phyloP scores from a whole-genome alignment of 768 basidiomycete genomes.

The Dentipellis sp. region DNA sequence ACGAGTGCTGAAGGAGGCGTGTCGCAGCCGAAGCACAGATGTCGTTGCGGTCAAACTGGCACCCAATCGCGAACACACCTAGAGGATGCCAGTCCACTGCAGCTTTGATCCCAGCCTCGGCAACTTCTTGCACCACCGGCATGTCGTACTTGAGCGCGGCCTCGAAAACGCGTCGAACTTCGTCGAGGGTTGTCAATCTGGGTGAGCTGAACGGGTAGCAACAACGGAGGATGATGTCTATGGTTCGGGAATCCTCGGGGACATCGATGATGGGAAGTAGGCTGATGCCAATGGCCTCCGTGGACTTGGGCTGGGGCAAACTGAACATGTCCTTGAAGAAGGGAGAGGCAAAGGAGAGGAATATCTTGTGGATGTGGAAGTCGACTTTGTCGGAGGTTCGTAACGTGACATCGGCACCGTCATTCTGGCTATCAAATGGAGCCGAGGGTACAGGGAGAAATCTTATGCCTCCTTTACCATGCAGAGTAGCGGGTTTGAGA shows the following conservation, averaged over 20 bases:
- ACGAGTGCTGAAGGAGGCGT: not conserved
- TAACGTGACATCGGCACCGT: not conserved
- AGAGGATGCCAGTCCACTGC: not conserved
- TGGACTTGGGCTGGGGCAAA: slow-evolving; percentile 15
- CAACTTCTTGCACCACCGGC: not conserved
- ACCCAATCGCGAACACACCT: not conserved
- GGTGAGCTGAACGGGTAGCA: not conserved
- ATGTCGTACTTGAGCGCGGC: not conserved
- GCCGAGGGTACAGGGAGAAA: too few relatives aligned
- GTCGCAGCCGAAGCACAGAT: not conserved
- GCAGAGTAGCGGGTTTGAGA: too few relatives aligned
- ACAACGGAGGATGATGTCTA: not conserved
- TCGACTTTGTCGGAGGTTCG: not conserved
- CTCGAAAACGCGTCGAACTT: not conserved
- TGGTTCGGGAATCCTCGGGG: not conserved
- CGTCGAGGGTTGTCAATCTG: not conserved
- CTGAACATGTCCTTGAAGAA: slow-evolving; percentile 24
- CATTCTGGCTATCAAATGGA: too few relatives aligned
- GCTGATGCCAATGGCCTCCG: not conserved
- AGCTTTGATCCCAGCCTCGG: not conserved
- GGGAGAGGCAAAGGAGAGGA: slow-evolving; percentile 25
- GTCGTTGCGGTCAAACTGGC: not conserved
- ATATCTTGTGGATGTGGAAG: slow-evolving; percentile 21
- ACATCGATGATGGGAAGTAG: not conserved
- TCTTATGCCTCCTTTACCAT: too few relatives aligned